Base-by-base conservation (phyloP, 1,284 basidiomycete species). In the Pterula multifida region DNA sequence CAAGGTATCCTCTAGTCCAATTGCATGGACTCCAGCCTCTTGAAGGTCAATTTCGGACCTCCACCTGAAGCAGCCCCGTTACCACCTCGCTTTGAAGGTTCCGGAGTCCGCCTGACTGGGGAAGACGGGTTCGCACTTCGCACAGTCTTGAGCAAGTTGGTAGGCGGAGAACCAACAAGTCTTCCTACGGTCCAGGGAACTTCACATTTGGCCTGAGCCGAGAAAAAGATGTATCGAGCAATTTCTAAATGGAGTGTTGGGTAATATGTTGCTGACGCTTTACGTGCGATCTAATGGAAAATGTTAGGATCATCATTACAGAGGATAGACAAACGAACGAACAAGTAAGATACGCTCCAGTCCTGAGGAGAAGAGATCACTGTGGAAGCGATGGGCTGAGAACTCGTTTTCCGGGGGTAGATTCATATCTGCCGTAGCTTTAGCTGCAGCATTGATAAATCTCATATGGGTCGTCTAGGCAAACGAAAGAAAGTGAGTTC, bases 221-320 rank as follows among this genome's bases (percentile, higher is more conserved):
- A 79, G 53, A 80, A 71, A 0, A 75, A 70, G 54, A 94, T 73
- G 62, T 95, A 96, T 22, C 91, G 78, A 1, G 90, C 78, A 46
- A 97, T 71, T 65, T 96, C 93, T 45, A 96, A 80, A 63, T 97
- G 93, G 2, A 97, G 76, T 1, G 81, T 85, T 0, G 91, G 90
- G 64, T 97, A 97, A 64, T 95, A 95, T 9, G 86, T 83, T 12
- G 85, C 81, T 3, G 92, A 95, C 4, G 93, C 90, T 65, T 95
- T 95, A 50, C 93, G 84, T 1, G 90, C 79, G 39, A 93, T 89
- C 92, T 96, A 60, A 6, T 3, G 36, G 25, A 47, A 3, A 12
- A 24, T 13, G 23, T 50, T 53, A 47, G 1, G 26, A 49, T 9
- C 3, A 24, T n/a, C 17, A 12, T 28, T 58, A 45, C 53, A 23